Conservation (phyloP, 2,329 filamentous ascomycete genomes). For the Epichloe gansuensis region DNA sequence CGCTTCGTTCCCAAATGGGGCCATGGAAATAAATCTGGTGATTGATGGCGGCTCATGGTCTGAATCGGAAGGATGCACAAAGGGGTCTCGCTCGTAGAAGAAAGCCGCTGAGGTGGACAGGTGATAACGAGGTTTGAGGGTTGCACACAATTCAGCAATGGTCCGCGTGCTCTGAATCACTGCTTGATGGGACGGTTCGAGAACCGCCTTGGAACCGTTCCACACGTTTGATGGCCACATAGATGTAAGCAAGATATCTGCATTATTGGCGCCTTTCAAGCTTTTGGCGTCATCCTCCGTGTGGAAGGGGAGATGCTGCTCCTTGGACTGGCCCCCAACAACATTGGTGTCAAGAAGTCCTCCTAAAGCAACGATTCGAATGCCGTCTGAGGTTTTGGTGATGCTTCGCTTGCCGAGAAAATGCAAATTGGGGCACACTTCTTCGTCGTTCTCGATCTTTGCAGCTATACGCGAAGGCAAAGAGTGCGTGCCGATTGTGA, state of each 20-base stretch:
- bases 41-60: slow-evolving; percentile 41
- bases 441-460: slow-evolving; percentile 59
- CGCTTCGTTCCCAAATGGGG: slow-evolving; percentile 57
- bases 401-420: slow-evolving; percentile 78
- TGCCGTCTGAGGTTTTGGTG: slow-evolving; percentile 78
- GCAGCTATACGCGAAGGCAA: slow-evolving; percentile 59
- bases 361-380: slow-evolving; percentile 77
- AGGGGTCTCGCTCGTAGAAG: slow-evolving; percentile 87
- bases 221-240: slow-evolving; percentile 71
- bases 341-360: slow-evolving; percentile 54
- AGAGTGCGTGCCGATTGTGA: slow-evolving; percentile 62
- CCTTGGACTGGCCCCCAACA: slow-evolving; percentile 49
- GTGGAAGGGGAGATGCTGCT: slow-evolving; percentile 67
- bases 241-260: slow-evolving; percentile 78
- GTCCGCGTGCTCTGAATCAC: slow-evolving; percentile 46
- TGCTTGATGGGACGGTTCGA: slow-evolving; percentile 39
- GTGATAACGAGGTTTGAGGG: slow-evolving; percentile 85
- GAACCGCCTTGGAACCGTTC: slow-evolving; percentile 49
- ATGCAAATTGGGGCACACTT: slow-evolving; percentile 80
- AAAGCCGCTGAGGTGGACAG: slow-evolving; percentile 57
- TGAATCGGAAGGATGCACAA: slow-evolving; percentile 51
- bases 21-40: slow-evolving; percentile 85
- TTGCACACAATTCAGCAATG: slow-evolving; percentile 64
- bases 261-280: slow-evolving; percentile 60
- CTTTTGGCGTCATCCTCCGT: slow-evolving; percentile 62